A percentile compares a stretch with the other conserved stretches of the same genome.
phyloP scores from a whole-genome alignment of 345 rosid genomes.

The Syzygium oleosum region DNA sequence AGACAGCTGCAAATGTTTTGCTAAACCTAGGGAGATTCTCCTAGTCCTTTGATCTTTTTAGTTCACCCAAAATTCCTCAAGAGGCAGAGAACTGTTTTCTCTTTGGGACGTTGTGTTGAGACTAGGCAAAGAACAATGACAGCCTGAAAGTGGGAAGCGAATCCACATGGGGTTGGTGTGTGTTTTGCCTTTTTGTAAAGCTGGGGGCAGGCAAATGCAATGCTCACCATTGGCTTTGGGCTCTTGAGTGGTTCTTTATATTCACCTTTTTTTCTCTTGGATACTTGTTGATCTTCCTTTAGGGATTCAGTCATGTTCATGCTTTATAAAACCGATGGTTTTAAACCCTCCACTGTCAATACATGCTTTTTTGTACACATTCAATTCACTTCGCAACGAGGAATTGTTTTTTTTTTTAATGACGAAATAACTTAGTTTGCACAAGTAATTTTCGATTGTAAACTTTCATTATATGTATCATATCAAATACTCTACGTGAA shows the following conservation, averaged over 20 bases:
- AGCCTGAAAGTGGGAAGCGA: neutral
- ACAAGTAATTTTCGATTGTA: neutral
- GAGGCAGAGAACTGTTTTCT: neutral
- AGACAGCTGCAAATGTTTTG: neutral
- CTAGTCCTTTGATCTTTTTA: neutral
- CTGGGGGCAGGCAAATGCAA: neutral
- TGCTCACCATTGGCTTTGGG: neutral
- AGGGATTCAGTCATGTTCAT: neutral
- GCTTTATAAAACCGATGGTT: neutral
- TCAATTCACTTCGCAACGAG: neutral
- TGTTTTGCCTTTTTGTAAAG: neutral
- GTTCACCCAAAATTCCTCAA: neutral
- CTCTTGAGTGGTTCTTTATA: neutral
- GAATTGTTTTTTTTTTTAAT: neutral
- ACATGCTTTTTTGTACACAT: neutral
- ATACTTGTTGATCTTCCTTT: neutral
- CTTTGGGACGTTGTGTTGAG: neutral
- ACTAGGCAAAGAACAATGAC: neutral
- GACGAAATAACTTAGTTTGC: no score
- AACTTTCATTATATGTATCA: neutral
- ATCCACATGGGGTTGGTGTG: neutral
- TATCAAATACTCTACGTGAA: neutral
- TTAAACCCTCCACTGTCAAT: neutral
- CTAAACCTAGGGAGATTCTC: neutral
- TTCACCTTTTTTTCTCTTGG: neutral